phyloP scores from a whole-genome alignment of 1,284 basidiomycete species.

The Gomphus bonarii region DNA sequence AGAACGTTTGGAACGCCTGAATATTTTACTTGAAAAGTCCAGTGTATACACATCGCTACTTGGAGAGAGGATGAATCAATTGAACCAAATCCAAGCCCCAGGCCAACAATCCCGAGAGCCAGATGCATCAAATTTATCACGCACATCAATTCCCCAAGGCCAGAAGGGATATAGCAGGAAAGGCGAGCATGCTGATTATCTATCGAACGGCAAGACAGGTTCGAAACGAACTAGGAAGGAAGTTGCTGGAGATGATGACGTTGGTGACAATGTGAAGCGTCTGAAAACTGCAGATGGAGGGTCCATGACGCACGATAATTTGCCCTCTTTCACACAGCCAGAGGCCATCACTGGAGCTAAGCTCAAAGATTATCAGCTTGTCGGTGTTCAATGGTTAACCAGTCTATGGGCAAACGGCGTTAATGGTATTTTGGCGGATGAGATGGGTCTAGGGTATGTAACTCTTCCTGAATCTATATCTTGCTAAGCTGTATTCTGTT shows the following conservation, averaged over 20 bases:
- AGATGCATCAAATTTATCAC: slow-evolving; percentile 19
- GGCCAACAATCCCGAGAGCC: slow-evolving; percentile 27
- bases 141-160: slow-evolving; percentile 15
- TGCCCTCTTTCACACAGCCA: slow-evolving; percentile 53
- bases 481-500: not conserved
- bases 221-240: slow-evolving; percentile 15
- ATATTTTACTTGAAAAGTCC: slow-evolving; percentile 53
- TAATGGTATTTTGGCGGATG: slow-evolving; percentile 87
- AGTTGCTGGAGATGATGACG: slow-evolving; percentile 22
- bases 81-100: slow-evolving; percentile 17
- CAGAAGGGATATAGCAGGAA: slow-evolving; percentile 14
- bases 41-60: slow-evolving; percentile 50
- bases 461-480: not conserved
- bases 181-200: slow-evolving; percentile 15
- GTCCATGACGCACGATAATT: not conserved
- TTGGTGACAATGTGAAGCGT: slow-evolving; percentile 18
- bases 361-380: slow-evolving; percentile 86
- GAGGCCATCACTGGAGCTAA: slow-evolving; percentile 74
- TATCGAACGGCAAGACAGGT: slow-evolving; percentile 23
- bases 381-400: slow-evolving; percentile 95
- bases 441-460: slow-evolving; percentile 90
- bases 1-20: slow-evolving; percentile 38
- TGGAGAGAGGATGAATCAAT: slow-evolving; percentile 48
- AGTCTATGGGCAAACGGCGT: slow-evolving; percentile 89
- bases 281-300: not conserved